phyloP scores from a whole-genome alignment of 371 early-diverging fungal species.

The Globomyces sp. region DNA sequence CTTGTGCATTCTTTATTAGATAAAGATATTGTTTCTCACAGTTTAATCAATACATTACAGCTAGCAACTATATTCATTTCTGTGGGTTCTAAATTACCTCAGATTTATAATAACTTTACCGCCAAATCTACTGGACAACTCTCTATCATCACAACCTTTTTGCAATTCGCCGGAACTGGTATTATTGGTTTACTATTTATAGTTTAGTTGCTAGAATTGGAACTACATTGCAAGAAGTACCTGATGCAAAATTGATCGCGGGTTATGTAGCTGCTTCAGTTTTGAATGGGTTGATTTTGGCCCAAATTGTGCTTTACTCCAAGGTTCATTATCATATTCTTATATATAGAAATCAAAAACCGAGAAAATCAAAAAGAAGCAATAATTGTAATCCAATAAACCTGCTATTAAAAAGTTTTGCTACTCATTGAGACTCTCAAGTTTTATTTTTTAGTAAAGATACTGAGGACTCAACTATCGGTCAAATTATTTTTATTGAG shows the following conservation, averaged over 20 bases:
- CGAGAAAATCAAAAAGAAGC: background rate
- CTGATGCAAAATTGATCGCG: constrained; percentile 61
- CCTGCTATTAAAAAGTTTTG: no score
- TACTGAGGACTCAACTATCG: no score
- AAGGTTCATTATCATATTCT: background rate
- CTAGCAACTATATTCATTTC: constrained; percentile 78
- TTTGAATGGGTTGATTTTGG: constrained; percentile 74
- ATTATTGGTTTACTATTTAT: background rate
- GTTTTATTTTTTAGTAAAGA: no score
- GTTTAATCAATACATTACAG: constrained; percentile 63
- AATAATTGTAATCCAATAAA: no score
- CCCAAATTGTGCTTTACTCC: constrained; percentile 70
- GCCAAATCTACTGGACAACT: constrained; percentile 87
- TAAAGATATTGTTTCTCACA: constrained; percentile 46
- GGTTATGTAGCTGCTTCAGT: constrained; percentile 68
- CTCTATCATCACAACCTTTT: constrained; percentile 80
- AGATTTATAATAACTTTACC: constrained; percentile 73
- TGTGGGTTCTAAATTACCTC: constrained; percentile 80
- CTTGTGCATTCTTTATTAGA: constrained; percentile 48
- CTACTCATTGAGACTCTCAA: no score
- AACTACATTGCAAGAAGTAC: constrained; percentile 86
- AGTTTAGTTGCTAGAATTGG: constrained; percentile 69
- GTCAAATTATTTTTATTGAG: no score
- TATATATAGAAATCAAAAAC: background rate
- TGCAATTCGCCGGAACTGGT: constrained; percentile 77